Evolutionary conservation across 2,329 filamentous ascomycete genomes (phyloP), one percentile per base, ranked within the genome.

Genomic region (Exophiala calicioides): DNA sequence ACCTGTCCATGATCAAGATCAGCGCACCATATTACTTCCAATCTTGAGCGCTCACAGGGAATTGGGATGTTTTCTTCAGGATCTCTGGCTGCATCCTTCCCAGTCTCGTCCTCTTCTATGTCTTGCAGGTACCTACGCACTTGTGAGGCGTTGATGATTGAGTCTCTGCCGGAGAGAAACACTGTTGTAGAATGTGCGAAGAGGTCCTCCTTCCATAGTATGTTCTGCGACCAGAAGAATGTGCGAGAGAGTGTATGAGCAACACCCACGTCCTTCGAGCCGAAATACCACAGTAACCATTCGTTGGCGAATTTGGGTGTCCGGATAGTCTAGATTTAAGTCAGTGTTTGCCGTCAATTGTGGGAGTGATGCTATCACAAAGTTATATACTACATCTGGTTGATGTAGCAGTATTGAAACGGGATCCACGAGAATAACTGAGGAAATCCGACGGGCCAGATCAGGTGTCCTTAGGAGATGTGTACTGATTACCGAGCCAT

Each of bases 141-240:
- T 23, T 42, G 20, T 13, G 30, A 10, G 16, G 50, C 26, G 19
- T 50, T 52, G 27, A 52, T 39, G 23, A 54, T 52, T 6, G 33
- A 50, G 44, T 55, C 52, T 21, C 46, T 51, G 20, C 30, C 52
- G 15, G 36, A 31, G 10, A 55, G 45, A 26, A 55, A 52, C 4
- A 55, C 39, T n/a, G 30, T 47, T 10, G 24, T 27, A 10, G 33
- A 36, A 43, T 52, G 46, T 3, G 19, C 30, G 13, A 43, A 21
- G 8, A 54, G 20, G 32, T 52, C 47, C 7, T 52, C 35, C 35
- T 52, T 51, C 84, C 85, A 88, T 5, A 86, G 66, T 29, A 85
- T 79, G 53, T 84, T 86, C 56, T 87, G 76, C 19, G 73, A 73
- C 85, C 85, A 88, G 65, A 86, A 86, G 66, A 88, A 87, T 57